Evolutionary conservation across 2,329 filamentous ascomycete species (phyloP), one percentile per base, ranked within the genome.

Genomic region (Aureobasidium zeae): DNA sequence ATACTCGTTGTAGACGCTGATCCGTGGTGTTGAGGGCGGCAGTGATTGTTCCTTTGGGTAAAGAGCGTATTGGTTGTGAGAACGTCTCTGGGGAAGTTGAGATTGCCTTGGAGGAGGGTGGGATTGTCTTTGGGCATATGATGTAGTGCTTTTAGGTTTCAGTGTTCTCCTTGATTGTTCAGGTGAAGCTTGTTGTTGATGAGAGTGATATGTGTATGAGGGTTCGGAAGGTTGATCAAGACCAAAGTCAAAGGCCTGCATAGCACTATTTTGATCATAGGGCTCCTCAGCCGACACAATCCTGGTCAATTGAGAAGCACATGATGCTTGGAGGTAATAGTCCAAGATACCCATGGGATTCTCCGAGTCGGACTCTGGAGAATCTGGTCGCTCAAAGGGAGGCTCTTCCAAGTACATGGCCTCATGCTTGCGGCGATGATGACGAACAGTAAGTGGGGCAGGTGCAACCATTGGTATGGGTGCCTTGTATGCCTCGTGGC

Each of bases 271-370:
- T 13, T 38, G 22, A 8, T 17, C 20, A 26, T 17, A 34, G 12
- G 29, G 29, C 22, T 34, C 30, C 22, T 43, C 39, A 2, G 29
- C 29, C 11, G 39, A 43, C 12, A 26, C 30, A 26, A 34, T 21
- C 8, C 39, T 33, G 6, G 25, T 24, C 10, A 32, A 11, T 19
- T 25, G 43, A 16, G 33, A 20, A 11, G 35, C 17, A 16, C 28
- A 45, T 17, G 33, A 26, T 32, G 26, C 28, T 37, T 34, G 43
- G 10, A 37, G 28, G 28, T 45, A 45, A 25, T 31, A 45, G 15
- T 45, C 43, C 34, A 45, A 37, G 43, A 45, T 43, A 5, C 28
- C 33, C 32, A 37, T 45, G 24, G 33, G 26, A 12, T 31, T 28
- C 9, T 32, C 43, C 19, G 33, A 38, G 29, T 43, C 43, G 9